Base-by-base conservation (phyloP, 169 alveolate species). In the Perkinsus olseni region DNA sequence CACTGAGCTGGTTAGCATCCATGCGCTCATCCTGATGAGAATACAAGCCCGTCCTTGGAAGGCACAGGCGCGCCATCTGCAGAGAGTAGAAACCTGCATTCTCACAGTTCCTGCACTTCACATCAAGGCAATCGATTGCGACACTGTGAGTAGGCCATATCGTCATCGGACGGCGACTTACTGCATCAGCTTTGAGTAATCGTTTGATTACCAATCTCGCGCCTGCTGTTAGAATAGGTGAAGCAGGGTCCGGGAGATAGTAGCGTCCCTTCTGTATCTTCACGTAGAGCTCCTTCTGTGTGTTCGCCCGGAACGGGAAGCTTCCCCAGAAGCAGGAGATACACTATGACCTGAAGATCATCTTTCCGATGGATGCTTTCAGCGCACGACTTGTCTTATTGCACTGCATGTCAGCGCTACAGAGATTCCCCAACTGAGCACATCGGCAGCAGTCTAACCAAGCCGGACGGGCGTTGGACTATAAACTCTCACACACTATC, bases 291-390 rank as follows among this genome's bases (percentile, higher is more conserved):
- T 96, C 97, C 62, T 94, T 92, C 40, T 96, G 96, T 91, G 92
- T 92, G 50, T 74, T 31, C n/a, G 95, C 97, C 94, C 92, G 94
- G 91, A 96, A 96, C 45, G 97, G 97, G 91, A 96, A 96, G 37
- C 92, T 40, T n/a, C 98, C 98, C 91, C 94, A 94, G 37, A n/a
- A 96, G 93, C 91, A 96, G 74, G n/a, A 95, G 95, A 92, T 92
- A 96, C 34, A 96, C 92, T 0, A 96, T 62, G 48, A 39, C 38
- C 37, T 38, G 34, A 6, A 13, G 36, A 31, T 31, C 38, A 28
- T 82, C 36, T n/a, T n/a, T n/a, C n/a, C n/a, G n/a, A n/a, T n/a
- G n/a, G n/a, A n/a, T n/a, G n/a, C n/a, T n/a, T n/a, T n/a, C n/a
- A n/a, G n/a, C n/a, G n/a, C n/a, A n/a, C n/a, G n/a, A n/a, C n/a